Conservation (phyloP, 78 protist species). For the Dictyostelium brefeldianum region DNA sequence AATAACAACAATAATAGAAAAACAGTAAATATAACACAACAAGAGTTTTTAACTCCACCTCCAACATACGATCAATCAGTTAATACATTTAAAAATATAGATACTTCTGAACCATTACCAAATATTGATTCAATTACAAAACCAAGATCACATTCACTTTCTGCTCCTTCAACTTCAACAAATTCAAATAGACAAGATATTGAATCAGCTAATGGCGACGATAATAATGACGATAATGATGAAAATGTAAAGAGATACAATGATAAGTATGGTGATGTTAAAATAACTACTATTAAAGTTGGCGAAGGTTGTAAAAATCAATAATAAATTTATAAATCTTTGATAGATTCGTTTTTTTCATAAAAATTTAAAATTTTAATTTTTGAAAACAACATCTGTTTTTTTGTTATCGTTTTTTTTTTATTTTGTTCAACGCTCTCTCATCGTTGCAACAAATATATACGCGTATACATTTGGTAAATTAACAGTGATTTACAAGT, state of each 20-base stretch:
- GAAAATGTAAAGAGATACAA: not conserved
- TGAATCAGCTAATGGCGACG: not conserved
- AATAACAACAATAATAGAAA: not conserved
- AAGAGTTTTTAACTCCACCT: not conserved
- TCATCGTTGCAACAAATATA: too few relatives aligned
- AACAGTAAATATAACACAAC: not conserved
- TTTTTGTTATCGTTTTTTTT: too few relatives aligned
- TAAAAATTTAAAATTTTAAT: too few relatives aligned
- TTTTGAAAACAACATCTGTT: too few relatives aligned
- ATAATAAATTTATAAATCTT: not conserved
- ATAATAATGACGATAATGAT: not conserved
- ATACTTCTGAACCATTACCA: not conserved
- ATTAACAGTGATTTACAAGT: conserved; percentile 60
- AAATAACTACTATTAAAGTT: not conserved
- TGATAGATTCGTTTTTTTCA: too few relatives aligned
- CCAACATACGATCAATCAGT: not conserved
- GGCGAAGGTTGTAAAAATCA: conserved; percentile 23
- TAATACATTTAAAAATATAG: too few relatives aligned
- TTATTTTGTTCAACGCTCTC: too few relatives aligned
- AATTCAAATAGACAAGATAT: not conserved
- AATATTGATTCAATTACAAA: not conserved
- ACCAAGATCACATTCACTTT: conserved; percentile 1
- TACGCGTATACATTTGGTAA: too few relatives aligned
- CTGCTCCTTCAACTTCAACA: not conserved
- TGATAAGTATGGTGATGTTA: not conserved